Evolutionary conservation across 345 rosid genomes (phyloP).

Genomic region (Syzygium oleosum): DNA sequence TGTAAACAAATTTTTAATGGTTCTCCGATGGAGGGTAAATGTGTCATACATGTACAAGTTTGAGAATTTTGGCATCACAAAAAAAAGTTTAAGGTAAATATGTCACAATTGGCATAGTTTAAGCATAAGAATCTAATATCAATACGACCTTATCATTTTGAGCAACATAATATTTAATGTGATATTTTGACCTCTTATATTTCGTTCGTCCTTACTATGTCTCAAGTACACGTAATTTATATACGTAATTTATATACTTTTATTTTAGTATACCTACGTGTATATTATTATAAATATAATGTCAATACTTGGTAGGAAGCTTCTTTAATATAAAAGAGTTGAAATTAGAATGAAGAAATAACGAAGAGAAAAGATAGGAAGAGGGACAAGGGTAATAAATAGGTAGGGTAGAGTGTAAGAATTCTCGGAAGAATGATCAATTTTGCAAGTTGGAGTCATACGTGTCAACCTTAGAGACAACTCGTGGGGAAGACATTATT

Average conservation of each 20-base stretch:
- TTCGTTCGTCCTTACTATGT: not conserved
- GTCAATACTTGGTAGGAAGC: not conserved
- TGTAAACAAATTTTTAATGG: too few relatives aligned
- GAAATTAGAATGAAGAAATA: not conserved
- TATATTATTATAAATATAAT: too few relatives aligned
- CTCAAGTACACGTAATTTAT: too few relatives aligned
- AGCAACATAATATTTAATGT: not conserved
- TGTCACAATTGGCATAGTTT: too few relatives aligned
- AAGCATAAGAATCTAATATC: not conserved
- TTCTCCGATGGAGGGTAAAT: too few relatives aligned
- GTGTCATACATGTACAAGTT: too few relatives aligned
- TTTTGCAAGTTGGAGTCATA: not conserved
- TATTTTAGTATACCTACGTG: not conserved
- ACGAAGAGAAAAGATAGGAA: not conserved
- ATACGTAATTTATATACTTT: not conserved
- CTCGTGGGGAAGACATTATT: not conserved
- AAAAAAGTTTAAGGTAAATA: too few relatives aligned
- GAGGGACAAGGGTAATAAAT: not conserved
- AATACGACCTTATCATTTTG: not conserved
- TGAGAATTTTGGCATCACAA: too few relatives aligned
- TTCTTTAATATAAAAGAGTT: too few relatives aligned
- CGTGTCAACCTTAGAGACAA: not conserved
- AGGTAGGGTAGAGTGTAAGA: not conserved
- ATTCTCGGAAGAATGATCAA: not conserved
- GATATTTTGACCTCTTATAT: too few relatives aligned